Conservation (phyloP, 2,329 filamentous ascomycete genomes). For the Fragosphaeria purpurea region DNA sequence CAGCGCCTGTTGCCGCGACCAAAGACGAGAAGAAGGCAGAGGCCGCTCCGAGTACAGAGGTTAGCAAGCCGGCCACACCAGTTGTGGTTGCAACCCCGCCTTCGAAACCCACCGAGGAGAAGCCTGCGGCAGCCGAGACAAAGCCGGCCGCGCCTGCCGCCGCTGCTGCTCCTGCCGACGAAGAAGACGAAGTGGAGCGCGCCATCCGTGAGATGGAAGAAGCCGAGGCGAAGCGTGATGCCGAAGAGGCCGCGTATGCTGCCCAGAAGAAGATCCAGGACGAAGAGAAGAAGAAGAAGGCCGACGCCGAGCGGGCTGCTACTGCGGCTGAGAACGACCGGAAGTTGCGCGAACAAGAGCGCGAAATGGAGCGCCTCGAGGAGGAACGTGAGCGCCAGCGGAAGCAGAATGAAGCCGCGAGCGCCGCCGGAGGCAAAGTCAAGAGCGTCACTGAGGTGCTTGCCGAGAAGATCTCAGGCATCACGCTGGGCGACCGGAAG, state of each 20-base stretch:
- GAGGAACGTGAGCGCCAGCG: slow-evolving; percentile 57
- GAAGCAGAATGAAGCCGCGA: slow-evolving; percentile 38
- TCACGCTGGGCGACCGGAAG: slow-evolving; percentile 33
- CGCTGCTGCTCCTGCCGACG: slow-evolving; percentile 15
- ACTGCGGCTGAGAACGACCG: slow-evolving; percentile 13
- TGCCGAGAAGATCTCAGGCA: slow-evolving; percentile 28
- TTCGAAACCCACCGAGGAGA: slow-evolving; percentile 22
- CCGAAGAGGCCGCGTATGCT: slow-evolving; percentile 10
- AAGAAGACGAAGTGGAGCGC: slow-evolving; percentile 26
- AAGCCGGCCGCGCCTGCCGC: slow-evolving; percentile 16
- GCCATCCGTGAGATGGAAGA: slow-evolving; percentile 18
- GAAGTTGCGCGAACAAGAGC: slow-evolving; percentile 62
- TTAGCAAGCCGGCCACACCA: not conserved
- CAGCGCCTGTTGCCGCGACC: no score
- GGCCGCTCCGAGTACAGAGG: not conserved
- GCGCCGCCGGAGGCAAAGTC: slow-evolving; percentile 24
- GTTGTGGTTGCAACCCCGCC: not conserved
- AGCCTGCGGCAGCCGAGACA: slow-evolving; percentile 14
- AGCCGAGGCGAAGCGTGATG: slow-evolving; percentile 13
- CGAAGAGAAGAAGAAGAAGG: slow-evolving; percentile 10
- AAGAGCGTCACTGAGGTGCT: slow-evolving; percentile 43
- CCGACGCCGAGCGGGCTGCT: slow-evolving; percentile 9
- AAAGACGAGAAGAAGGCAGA: slow-evolving; percentile 1
- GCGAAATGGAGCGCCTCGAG: slow-evolving; percentile 62
- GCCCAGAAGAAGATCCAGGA: slow-evolving; percentile 11